Base-by-base conservation (phyloP, 2,329 filamentous ascomycete species). In the Rhexocercosporidium sp. region DNA sequence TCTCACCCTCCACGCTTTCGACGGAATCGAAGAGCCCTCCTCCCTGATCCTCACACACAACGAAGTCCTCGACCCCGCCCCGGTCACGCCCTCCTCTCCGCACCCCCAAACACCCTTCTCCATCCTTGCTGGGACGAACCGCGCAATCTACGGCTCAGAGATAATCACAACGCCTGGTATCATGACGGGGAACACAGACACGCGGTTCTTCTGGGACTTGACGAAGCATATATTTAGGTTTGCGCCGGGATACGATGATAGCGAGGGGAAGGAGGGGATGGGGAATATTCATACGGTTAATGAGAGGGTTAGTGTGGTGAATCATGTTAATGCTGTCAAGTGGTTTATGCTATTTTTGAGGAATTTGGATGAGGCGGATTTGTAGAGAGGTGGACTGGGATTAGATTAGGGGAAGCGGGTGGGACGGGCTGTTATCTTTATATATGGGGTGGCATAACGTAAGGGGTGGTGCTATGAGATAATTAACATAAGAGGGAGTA, bases 271-370 rank as follows among this genome's bases (percentile, higher is more conserved):
- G 25, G 37, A 60, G 27, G 62, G 62, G 14, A 9, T 59, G 25
- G 62, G 53, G 29, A 47, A 39, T 49, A 65, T 65, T 14, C 62
- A 65, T 59, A 65, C 62, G n/a, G 54, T 65, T 29, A 59, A 65
- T 51, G 54, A 59, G 31, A 51, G 31, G 54, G 54, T 65, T 27
- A 39, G 29, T 29, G 44, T 59, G 22, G 22, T 14, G 18, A 61
- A 51, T 20, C 59, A 59, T 59, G 31, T 59, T 57, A 34, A 66
- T 46, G 34, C 56, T 27, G 64, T 60, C 7, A 61, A 56, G 47
- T 65, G 63, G 54, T 65, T 65, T 41, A 49, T 39, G 31, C 18
- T 59, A 31, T 65, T 65, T 41, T 22, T 60, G 37, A 51, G 51
- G 54, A 65, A 51, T 53, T 20, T 49, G 34, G 46, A 65, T 46